Base-by-base conservation (phyloP, 768 basidiomycete genomes). In the Boletus subparvulus region DNA sequence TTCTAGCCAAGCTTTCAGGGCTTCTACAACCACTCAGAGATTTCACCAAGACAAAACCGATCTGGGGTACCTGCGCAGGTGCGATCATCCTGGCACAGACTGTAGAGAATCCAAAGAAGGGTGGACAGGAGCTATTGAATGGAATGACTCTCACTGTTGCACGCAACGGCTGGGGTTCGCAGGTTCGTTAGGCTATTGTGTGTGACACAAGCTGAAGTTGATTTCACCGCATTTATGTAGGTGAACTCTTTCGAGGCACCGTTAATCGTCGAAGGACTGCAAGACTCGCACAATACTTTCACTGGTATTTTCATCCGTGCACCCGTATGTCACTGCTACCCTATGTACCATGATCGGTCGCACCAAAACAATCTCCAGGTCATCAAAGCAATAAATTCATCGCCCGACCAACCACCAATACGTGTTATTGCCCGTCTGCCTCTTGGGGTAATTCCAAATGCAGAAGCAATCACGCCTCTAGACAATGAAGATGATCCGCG, bases 61-160 rank as follows among this genome's bases (percentile, higher is more conserved):
- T 94, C 3, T 98, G 94, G 94, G 95, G 95, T 3, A 97, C 94
- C 0, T 98, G 95, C 72, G 95, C 95, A 0, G 95, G 96, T 12
- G 94, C 94, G 40, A 97, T 98, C 51, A 77, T 98, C 19, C 82
- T 98, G 45, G 82, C 94, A 3, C 79, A 87, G 60, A 74, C 79
- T 13, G 83, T 92, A 3, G 83, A 87, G 43, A 87, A 88, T 43
- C 83, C 86, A 4, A 94, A 93, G 76, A 87, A 85, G 65, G 91
- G 90, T 32, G 93, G 93, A 1, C 94, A 96, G 70, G 90, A 94
- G 63, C 78, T 94, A 14, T 74, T 96, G 12, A 86, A 86, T 32
- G 93, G 88, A 9, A 83, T 97, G 65, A 83, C 86, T 5, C 80
- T 96, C 59, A 84, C 83, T 6, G 86, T 94, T 33, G 86, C 83